Percentiles rank a stretch among this genome's conserved stretches.
Evolutionary conservation across 257 asterid genomes (phyloP).

Genomic region (Fraxinus americana): DNA sequence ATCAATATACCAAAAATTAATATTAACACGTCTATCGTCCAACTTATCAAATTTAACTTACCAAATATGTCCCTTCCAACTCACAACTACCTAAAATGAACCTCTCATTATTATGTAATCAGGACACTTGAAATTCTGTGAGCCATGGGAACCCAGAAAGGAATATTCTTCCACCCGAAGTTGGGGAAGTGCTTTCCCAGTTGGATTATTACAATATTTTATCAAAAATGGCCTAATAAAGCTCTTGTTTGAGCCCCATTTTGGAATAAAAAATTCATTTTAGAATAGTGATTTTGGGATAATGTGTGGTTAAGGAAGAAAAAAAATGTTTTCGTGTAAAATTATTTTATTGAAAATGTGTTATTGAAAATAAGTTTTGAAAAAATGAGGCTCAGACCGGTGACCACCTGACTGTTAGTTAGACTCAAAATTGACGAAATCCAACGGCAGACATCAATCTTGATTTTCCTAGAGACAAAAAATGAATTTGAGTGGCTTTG

Average conservation of each 20-base stretch:
- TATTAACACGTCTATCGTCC: not conserved
- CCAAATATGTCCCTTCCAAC: too few species aligned
- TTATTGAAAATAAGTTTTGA: too few species aligned
- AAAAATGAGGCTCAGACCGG: too few species aligned
- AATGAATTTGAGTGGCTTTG: not conserved
- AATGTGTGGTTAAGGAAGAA: too few species aligned
- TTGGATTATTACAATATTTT: not conserved
- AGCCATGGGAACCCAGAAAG: not conserved
- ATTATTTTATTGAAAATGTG: too few species aligned
- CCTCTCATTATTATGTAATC: not conserved
- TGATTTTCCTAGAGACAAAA: not conserved
- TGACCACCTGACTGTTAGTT: not conserved
- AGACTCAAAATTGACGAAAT: not conserved
- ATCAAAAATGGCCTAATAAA: not conserved
- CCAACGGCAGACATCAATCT: not conserved
- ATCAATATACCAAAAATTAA: too few species aligned
- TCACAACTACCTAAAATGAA: not conserved
- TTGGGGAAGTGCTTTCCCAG: not conserved
- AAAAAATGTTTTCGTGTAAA: too few species aligned
- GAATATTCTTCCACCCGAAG: not conserved
- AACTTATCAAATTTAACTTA: not conserved
- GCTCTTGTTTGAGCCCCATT: too few species aligned
- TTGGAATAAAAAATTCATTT: too few species aligned
- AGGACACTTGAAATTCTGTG: not conserved
- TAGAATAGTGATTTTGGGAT: too few species aligned